Evolutionary conservation across 805 yeast species (phyloP).

Genomic region (Yarrowia divulgata): DNA sequence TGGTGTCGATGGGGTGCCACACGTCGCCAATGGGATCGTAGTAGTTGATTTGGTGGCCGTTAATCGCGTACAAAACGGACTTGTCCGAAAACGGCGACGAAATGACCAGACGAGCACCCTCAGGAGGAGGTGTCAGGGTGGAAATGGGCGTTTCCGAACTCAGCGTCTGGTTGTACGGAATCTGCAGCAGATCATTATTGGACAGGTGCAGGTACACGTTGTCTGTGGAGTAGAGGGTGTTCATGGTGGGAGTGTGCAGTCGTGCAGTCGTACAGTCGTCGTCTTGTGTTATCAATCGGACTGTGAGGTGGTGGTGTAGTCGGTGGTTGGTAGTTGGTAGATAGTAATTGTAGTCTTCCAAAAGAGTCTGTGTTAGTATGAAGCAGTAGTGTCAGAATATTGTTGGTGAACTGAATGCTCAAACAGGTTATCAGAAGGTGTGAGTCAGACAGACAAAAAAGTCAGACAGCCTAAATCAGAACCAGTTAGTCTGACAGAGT

Average conservation of each 20-base stretch:
- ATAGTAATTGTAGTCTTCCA: no score
- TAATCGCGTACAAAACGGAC: slow-evolving; percentile 6
- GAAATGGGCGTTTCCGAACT: neutral
- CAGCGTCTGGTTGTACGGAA: slow-evolving; percentile 25
- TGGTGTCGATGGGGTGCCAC: neutral
- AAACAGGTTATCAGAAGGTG: no score
- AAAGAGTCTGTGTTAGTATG: no score
- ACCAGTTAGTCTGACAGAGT: no score
- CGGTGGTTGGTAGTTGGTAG: no score
- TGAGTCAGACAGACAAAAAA: no score
- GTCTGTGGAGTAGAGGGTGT: slow-evolving; percentile 17
- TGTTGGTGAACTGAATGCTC: no score
- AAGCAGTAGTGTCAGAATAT: no score
- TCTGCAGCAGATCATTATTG: slow-evolving; percentile 30
- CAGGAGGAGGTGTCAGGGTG: slow-evolving; percentile 1
- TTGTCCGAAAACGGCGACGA: neutral
- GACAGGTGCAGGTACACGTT: slow-evolving; percentile 15
- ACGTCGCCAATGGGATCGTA: slow-evolving; percentile 22
- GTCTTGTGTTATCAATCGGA: neutral
- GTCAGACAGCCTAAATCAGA: no score
- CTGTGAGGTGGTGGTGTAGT: neutral
- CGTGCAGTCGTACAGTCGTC: neutral
- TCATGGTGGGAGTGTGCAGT: neutral
- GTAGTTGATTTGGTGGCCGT: slow-evolving; percentile 3
- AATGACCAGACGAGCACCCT: neutral